Evolutionary conservation across 2,329 filamentous ascomycete species (phyloP).

Genomic region (Apiospora aurea): DNA sequence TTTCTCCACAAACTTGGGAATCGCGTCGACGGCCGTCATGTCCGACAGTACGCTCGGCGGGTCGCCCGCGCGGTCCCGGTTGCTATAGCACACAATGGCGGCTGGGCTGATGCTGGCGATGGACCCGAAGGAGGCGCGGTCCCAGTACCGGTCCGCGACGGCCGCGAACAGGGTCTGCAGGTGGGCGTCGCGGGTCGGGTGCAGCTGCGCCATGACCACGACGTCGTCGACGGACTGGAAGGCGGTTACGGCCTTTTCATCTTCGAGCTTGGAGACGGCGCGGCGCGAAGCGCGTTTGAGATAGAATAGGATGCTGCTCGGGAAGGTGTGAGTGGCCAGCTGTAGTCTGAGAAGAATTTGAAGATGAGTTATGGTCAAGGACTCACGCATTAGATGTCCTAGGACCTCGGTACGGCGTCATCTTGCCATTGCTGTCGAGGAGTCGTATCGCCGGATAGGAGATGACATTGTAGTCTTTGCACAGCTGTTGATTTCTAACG

Average conservation of each 20-base stretch:
- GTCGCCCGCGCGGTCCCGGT: constrained; percentile 45
- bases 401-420: constrained; percentile 52
- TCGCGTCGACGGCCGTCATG: constrained; percentile 40
- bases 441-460: constrained; percentile 57
- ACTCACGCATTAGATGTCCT: constrained; percentile 48
- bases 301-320: constrained; percentile 42
- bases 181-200: constrained; percentile 36
- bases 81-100: constrained; percentile 49
- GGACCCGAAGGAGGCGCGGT: constrained; percentile 51
- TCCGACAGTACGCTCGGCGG: constrained; percentile 33
- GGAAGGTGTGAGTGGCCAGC: neutral
- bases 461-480: constrained; percentile 48
- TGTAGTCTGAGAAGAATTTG: too few species aligned
- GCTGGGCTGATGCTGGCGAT: constrained; percentile 5
- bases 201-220: constrained; percentile 51
- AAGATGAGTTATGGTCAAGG: too few species aligned
- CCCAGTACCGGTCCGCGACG: constrained; percentile 45
- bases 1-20: constrained; percentile 47
- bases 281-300: constrained; percentile 38
- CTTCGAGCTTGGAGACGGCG: constrained; percentile 33
- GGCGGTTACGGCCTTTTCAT: constrained; percentile 31
- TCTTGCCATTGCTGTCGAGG: constrained; percentile 44
- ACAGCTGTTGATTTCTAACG: constrained; percentile 43
- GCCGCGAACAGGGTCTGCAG: constrained; percentile 42
- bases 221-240: constrained; percentile 49